These are phyloP conservation scores for Cystobasidium tubakii DNA, from an alignment of 768 basidiomycete species.

Conservation along the genomic window DNA sequence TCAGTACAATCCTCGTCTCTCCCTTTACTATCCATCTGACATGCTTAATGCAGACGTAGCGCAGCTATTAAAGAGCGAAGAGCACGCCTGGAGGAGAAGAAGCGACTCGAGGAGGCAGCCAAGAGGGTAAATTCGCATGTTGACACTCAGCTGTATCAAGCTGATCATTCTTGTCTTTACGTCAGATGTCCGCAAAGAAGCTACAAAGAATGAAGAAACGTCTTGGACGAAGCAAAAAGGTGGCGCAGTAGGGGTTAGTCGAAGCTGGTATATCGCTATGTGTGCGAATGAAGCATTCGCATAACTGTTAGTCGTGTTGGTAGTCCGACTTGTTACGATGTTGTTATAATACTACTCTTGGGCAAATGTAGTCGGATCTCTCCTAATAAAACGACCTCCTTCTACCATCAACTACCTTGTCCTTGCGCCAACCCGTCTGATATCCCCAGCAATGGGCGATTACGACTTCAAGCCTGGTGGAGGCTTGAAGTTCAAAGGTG, in stretches of 20 bases:
- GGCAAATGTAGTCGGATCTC: neutral
- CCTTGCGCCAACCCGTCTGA: neutral
- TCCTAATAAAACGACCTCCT: neutral
- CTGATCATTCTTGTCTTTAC: neutral
- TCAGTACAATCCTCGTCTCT: neutral
- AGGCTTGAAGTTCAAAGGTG: constrained; percentile 32
- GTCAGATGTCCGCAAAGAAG: constrained; percentile 46
- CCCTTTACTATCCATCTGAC: neutral
- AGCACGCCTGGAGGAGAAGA: constrained; percentile 43
- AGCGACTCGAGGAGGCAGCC: constrained; percentile 41
- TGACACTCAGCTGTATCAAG: too few relatives aligned
- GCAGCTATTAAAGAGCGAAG: constrained; percentile 38
- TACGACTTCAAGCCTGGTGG: constrained; percentile 28
- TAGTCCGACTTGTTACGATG: neutral
- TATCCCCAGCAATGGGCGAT: constrained; percentile 29
- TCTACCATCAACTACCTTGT: neutral
- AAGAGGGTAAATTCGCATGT: constrained; percentile 36
- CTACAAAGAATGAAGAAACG: constrained; percentile 47
- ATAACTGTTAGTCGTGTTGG: neutral
- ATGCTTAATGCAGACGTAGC: constrained; percentile 23
- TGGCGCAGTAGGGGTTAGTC: constrained; percentile 37
- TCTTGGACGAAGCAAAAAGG: constrained; percentile 44
- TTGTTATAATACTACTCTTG: neutral
- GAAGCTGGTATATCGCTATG: neutral
- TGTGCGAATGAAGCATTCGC: neutral